A percentile compares a stretch with the other conserved stretches of the same genome.
These are phyloP conservation scores for Centella asiatica DNA, from an alignment of 129 eudicot genomes.

Conservation along the genomic window DNA sequence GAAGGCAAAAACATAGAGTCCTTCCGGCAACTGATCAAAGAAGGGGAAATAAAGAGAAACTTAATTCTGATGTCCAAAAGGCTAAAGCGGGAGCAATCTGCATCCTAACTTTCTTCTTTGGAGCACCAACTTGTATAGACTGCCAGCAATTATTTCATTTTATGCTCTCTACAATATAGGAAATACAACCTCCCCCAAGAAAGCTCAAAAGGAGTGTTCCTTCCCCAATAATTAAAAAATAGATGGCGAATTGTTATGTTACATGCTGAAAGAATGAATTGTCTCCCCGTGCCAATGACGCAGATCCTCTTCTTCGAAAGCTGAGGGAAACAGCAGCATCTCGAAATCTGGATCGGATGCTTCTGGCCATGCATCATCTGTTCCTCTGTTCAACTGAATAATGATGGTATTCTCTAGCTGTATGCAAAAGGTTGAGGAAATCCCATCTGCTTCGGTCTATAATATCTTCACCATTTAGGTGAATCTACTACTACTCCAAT, in stretches of 20 bases:
- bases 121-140: slow-evolving; percentile 15
- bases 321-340: slow-evolving; percentile 23
- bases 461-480: slow-evolving; percentile 10
- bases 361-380: slow-evolving; percentile 24
- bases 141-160: slow-evolving; percentile 16
- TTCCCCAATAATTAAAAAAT: slow-evolving; percentile 41
- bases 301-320: slow-evolving; percentile 27
- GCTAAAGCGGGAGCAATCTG: slow-evolving; percentile 22
- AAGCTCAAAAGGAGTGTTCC: slow-evolving; percentile 35
- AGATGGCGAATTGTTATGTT: slow-evolving; percentile 33
- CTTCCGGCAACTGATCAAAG: slow-evolving; percentile 9
- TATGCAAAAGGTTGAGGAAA: slow-evolving; percentile 14
- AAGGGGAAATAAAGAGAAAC: slow-evolving; percentile 7
- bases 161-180: slow-evolving; percentile 28
- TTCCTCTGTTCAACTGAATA: slow-evolving; percentile 29
- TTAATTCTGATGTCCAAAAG: slow-evolving; percentile 19
- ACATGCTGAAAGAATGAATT: slow-evolving; percentile 55
- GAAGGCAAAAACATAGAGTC: slow-evolving; percentile 8
- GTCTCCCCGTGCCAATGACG: slow-evolving; percentile 30
- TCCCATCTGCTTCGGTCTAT: slow-evolving; percentile 17
- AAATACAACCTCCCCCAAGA: slow-evolving; percentile 21
- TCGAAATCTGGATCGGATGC: slow-evolving; percentile 14
- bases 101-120: slow-evolving; percentile 17
- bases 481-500: slow-evolving; percentile 50
- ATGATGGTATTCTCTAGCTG: slow-evolving; percentile 27